phyloP scores from a whole-genome alignment of 768 basidiomycete genomes.

The Mycena albidolilacea region DNA sequence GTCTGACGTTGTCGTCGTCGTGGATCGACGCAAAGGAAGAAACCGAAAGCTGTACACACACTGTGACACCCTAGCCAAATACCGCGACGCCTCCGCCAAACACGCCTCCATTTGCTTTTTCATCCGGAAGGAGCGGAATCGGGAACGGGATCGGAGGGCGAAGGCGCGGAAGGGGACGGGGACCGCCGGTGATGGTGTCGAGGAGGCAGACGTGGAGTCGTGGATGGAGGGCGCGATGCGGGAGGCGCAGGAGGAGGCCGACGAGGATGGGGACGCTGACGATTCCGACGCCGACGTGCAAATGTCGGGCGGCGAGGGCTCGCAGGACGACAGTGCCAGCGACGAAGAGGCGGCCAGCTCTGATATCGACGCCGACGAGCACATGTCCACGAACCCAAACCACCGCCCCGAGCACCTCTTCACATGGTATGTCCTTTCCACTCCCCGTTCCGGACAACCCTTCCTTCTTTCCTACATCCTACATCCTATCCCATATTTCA shows the following conservation, averaged over 20 bases:
- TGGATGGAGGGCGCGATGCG: constrained; percentile 60
- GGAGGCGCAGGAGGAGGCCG: constrained; percentile 52
- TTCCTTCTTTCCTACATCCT: too few species aligned
- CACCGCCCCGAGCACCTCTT: constrained; percentile 81
- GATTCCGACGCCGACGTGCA: constrained; percentile 42
- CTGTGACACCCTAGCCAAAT: too few species aligned
- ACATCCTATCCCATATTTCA: too few species aligned
- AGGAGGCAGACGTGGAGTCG: constrained; percentile 35
- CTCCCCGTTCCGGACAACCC: too few species aligned
- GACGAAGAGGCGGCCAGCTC: constrained; percentile 39
- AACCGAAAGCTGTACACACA: too few species aligned
- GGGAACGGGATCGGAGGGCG: constrained; percentile 62
- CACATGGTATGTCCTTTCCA: constrained; percentile 59
- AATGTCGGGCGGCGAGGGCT: constrained; percentile 27
- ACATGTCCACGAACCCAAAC: constrained; percentile 50
- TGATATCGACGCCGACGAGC: constrained; percentile 38
- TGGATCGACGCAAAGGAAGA: too few species aligned
- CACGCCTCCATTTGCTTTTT: too few species aligned
- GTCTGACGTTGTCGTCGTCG: too few species aligned
- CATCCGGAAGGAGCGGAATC: constrained; percentile 57
- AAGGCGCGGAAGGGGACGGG: constrained; percentile 57
- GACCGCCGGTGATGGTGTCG: too few species aligned
- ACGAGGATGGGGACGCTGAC: constrained; percentile 34
- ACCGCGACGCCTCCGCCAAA: too few species aligned
- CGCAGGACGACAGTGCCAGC: too few species aligned